These are phyloP conservation scores for Tuber indicum DNA, from an alignment of 495 filamentous ascomycete genomes.

Conservation along the genomic window DNA sequence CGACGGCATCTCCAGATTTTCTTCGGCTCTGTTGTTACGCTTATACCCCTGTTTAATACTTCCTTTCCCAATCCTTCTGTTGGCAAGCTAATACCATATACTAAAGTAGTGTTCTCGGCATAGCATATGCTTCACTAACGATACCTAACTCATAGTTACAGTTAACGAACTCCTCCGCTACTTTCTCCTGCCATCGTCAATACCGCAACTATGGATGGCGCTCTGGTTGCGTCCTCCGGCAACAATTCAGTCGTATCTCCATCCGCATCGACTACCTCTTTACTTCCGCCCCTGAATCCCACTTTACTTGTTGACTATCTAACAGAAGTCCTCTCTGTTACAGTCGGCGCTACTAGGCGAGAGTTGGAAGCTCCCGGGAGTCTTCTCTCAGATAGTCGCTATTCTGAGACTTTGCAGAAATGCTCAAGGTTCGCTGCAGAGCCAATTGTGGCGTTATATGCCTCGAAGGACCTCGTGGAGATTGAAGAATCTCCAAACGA, in stretches of 20 bases:
- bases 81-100: slow-evolving; percentile 1
- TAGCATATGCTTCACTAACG: slow-evolving; percentile 24
- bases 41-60: slow-evolving; percentile 18
- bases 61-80: slow-evolving; percentile 3
- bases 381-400: slow-evolving; percentile 63
- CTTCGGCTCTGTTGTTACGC: slow-evolving; percentile 9
- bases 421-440: slow-evolving; percentile 86
- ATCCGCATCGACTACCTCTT: slow-evolving; percentile 22
- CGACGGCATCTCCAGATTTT: slow-evolving; percentile 10
- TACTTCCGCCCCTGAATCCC: slow-evolving; percentile 46
- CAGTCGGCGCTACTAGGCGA: slow-evolving; percentile 70
- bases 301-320: slow-evolving; percentile 70
- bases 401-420: slow-evolving; percentile 72
- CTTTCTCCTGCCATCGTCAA: background rate
- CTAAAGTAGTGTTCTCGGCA: slow-evolving; percentile 16
- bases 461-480: slow-evolving; percentile 68
- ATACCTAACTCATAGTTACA: slow-evolving; percentile 13
- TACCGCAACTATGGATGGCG: slow-evolving; percentile 34
- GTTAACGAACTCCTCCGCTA: slow-evolving; percentile 12
- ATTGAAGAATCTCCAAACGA: slow-evolving; percentile 44
- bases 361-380: slow-evolving; percentile 77
- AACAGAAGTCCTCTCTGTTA: slow-evolving; percentile 67
- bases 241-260: slow-evolving; percentile 20
- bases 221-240: slow-evolving; percentile 11
- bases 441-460: slow-evolving; percentile 77